Evolutionary conservation across 495 filamentous ascomycete species (phyloP).

Genomic region (Pyronema omphalodes): DNA sequence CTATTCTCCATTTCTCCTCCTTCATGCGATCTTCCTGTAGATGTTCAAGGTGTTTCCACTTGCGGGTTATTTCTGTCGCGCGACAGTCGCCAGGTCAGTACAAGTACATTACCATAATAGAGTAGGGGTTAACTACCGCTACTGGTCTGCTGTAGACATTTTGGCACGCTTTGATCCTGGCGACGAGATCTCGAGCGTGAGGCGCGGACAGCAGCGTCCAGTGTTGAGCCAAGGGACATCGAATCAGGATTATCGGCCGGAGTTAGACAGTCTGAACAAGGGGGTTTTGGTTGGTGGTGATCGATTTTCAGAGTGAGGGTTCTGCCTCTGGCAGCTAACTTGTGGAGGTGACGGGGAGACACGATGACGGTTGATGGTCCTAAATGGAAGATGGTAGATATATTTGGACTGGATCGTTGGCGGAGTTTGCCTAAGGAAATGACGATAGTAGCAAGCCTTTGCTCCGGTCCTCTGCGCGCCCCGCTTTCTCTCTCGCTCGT

Average conservation of each 20-base stretch:
- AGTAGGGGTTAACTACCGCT: conserved; percentile 9
- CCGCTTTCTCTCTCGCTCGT: background rate
- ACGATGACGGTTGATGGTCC: background rate
- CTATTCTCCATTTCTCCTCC: conserved; percentile 18
- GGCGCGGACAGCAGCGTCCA: background rate
- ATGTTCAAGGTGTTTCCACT: conserved; percentile 16
- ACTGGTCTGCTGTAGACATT: conserved; percentile 11
- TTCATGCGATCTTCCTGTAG: conserved; percentile 19
- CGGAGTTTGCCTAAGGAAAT: background rate
- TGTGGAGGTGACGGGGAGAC: background rate
- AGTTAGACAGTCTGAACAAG: background rate
- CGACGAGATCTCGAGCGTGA: conserved; percentile 17
- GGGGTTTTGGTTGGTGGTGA: background rate
- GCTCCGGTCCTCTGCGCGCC: background rate
- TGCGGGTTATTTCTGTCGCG: conserved; percentile 17
- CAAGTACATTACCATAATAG: background rate
- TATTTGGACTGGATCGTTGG: background rate
- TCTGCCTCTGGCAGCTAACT: background rate
- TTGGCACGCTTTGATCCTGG: conserved; percentile 17
- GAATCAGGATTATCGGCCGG: background rate
- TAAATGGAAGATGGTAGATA: background rate
- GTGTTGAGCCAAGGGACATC: conserved; percentile 11
- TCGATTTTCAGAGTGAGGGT: background rate
- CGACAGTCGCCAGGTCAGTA: background rate
- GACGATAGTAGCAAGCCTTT: background rate